A percentile compares a stretch with the other conserved stretches of the same genome.
Conservation (phyloP, 2,329 filamentous ascomycete species). For the Monilinia laxa region DNA sequence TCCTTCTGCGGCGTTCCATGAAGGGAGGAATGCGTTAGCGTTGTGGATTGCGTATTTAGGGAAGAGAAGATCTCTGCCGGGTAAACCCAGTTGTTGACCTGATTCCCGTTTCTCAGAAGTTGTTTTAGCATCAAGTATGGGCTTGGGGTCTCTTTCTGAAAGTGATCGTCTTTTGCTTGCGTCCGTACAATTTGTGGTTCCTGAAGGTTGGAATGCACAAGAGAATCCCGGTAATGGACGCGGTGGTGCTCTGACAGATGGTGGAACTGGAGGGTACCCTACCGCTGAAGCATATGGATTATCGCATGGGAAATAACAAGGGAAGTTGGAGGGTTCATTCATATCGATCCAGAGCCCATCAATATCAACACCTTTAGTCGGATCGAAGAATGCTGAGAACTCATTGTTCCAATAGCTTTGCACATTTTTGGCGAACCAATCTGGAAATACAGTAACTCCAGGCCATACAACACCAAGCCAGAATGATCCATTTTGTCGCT, state of each 20-base stretch:
- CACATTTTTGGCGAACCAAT: constrained; percentile 70
- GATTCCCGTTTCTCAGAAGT: constrained; percentile 28
- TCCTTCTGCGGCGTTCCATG: constrained; percentile 47
- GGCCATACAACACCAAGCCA: constrained; percentile 74
- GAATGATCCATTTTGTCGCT: constrained; percentile 59
- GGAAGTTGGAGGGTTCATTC: constrained; percentile 56
- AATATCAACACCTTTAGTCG: constrained; percentile 66
- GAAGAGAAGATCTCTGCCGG: constrained; percentile 61
- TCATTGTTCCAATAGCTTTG: constrained; percentile 69
- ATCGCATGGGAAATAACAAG: constrained; percentile 55
- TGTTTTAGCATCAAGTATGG: not conserved
- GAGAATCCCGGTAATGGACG: constrained; percentile 69
- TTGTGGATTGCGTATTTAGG: constrained; percentile 67
- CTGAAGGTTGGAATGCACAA: constrained; percentile 61
- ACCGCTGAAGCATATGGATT: constrained; percentile 45
- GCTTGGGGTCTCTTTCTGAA: not conserved
- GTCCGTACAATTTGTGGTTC: constrained; percentile 41
- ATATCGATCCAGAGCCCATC: constrained; percentile 78
- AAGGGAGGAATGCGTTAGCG: constrained; percentile 51
- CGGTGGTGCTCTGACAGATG: constrained; percentile 61
- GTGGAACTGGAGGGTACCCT: constrained; percentile 59
- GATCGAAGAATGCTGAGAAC: constrained; percentile 63
- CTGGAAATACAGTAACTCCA: constrained; percentile 68
- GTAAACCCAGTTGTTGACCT: constrained; percentile 55
- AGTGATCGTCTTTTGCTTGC: constrained; percentile 29